Evolutionary conservation across 208 protist genomes (phyloP).

Genomic region (Hexamita inflata): DNA sequence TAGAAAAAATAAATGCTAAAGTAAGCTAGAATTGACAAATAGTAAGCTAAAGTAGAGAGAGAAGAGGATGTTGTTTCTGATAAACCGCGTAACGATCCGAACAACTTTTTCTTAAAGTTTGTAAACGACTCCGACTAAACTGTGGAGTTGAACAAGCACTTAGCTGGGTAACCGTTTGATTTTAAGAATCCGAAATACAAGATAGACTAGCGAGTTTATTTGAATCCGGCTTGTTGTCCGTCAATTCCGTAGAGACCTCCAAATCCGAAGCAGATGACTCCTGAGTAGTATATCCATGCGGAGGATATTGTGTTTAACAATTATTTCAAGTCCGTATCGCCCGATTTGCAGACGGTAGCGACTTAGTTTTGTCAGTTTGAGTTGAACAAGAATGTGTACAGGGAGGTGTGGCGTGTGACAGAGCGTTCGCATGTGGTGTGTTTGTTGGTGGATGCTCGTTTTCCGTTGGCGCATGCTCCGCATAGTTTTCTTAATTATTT

Average conservation of each 20-base stretch:
- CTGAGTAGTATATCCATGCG: background rate
- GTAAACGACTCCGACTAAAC: conserved; percentile 21
- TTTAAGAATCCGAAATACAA: background rate
- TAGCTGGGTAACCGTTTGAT: background rate
- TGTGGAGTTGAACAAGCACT: background rate
- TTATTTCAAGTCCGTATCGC: conserved; percentile 17
- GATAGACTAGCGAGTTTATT: conserved; percentile 16
- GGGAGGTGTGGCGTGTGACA: background rate
- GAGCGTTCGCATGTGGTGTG: background rate
- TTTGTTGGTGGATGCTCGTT: conserved; percentile 6
- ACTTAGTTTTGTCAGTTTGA: conserved; percentile 19
- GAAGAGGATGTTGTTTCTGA: background rate
- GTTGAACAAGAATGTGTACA: conserved; percentile 10
- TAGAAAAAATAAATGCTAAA: background rate
- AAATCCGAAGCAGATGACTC: background rate
- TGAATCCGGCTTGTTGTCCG: background rate
- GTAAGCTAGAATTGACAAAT: background rate
- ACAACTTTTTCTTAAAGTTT: conserved; percentile 13
- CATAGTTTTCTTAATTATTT: conserved; percentile 1
- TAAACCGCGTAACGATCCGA: background rate
- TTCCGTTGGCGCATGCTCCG: conserved; percentile 12
- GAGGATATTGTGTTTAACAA: background rate
- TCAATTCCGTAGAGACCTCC: background rate
- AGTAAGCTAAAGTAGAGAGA: background rate
- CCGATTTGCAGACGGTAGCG: background rate